Percentiles rank a stretch among this genome's conserved stretches.
Evolutionary conservation across 1,139 yeast genomes (phyloP).

Genomic region (Protomyces inundatus): DNA sequence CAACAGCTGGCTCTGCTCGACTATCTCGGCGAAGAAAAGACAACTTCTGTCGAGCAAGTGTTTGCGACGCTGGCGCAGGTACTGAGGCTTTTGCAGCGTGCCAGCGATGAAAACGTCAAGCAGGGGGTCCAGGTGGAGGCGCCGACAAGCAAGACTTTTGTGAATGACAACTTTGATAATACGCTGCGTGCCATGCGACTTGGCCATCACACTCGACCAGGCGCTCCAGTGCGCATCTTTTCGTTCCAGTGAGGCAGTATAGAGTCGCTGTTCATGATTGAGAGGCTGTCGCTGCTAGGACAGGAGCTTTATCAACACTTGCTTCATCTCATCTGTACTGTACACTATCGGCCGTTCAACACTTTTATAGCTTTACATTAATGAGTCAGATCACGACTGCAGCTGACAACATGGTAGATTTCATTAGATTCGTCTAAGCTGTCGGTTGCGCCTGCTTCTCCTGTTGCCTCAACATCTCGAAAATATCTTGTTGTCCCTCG

Average conservation of each 20-base stretch:
- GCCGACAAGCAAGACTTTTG: not conserved
- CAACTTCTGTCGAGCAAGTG: slow-evolving; percentile 4
- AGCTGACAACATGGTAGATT: too few relatives aligned
- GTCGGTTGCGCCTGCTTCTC: not conserved
- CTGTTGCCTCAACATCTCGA: slow-evolving; percentile 14
- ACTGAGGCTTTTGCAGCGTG: not conserved
- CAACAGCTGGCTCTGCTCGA: not conserved
- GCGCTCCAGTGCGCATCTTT: not conserved
- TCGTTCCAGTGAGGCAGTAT: not conserved
- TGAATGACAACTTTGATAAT: not conserved
- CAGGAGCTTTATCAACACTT: too few relatives aligned
- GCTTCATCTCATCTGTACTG: too few relatives aligned
- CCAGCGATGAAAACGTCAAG: not conserved
- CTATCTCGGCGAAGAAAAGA: slow-evolving; percentile 7
- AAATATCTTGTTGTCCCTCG: slow-evolving; percentile 20
- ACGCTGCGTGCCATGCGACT: slow-evolving; percentile 13
- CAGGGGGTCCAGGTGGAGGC: not conserved
- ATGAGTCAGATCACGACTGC: not conserved
- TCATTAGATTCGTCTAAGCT: too few relatives aligned
- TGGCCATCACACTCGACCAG: slow-evolving; percentile 5
- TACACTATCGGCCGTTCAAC: too few relatives aligned
- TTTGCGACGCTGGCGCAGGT: slow-evolving; percentile 1
- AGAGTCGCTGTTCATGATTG: too few relatives aligned
- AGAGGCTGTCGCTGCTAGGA: too few relatives aligned
- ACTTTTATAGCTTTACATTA: too few relatives aligned